Base-by-base conservation (phyloP, 345 rosid species). In the Ceriops zippeliana region DNA sequence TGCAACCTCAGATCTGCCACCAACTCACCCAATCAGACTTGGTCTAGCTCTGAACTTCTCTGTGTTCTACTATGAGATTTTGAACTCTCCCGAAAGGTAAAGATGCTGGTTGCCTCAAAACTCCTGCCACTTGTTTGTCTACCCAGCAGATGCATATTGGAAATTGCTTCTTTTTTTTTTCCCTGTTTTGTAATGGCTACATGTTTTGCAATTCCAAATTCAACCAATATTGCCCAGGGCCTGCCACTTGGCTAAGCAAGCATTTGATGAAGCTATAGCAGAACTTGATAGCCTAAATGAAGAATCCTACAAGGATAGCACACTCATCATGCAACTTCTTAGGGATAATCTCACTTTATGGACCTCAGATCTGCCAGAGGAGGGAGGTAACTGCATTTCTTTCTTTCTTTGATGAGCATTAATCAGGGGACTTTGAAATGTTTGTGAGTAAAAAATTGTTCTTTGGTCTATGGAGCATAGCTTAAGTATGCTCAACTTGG, bases 231-330 rank as follows among this genome's bases (percentile, higher is more conserved):
- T 75, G 49, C 70, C 73, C 77, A 91, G 97, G 76, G 96, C 97
- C 61, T 84, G 92, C 79, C 87, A 85, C 73, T 84, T 89, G 80
- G 95, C 97, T 34, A 90, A 91, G 69, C 84, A 84, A 81, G 96
- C 97, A 65, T 89, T 89, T 82, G 97, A 92, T 76, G 93, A 86
- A 69, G 96, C 96, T 67, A 87, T 89, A 24, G 82, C 93, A 1
- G 96, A 92, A 79, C 84, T 89, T 49, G 93, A 92, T 76, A 92
- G 89, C 85, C 92, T 92, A 53, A 88, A 82, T 51, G 97, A 89
- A 77, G 96, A 91, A 21, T 87, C 96, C 2, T 89, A 89, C 83
- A 91, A 89, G 80, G 97, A 89, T 70, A 87, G 93, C 80, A 91
- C 96, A 38, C 90, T 89, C 13, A 89, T 89, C 73, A 86, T 91